A percentile compares a stretch with the other conserved stretches of the same genome.
These are phyloP conservation scores for Myriosclerotinia duriaeana DNA, from an alignment of 2,329 filamentous ascomycete species.

Conservation along the genomic window DNA sequence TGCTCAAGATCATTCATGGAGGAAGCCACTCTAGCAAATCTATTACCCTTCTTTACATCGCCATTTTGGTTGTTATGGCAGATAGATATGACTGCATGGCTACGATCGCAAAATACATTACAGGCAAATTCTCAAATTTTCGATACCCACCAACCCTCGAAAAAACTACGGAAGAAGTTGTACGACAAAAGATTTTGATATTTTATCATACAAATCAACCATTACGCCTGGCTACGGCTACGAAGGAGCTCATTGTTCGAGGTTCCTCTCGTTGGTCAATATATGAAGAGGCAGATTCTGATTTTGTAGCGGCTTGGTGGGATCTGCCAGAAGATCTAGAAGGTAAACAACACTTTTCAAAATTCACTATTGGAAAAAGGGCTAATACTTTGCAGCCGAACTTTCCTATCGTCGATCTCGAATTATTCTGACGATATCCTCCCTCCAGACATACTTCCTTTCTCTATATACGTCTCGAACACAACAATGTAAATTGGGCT, in stretches of 20 bases:
- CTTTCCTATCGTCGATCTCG: conserved; percentile 64
- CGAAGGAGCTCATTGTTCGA: conserved; percentile 63
- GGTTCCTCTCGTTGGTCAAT: conserved; percentile 53
- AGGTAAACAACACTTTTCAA: conserved; percentile 44
- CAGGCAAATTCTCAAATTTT: conserved; percentile 47
- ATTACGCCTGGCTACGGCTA: conserved; percentile 58
- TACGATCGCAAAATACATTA: conserved; percentile 55
- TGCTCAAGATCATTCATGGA: conserved; percentile 65
- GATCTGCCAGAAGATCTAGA: conserved; percentile 68
- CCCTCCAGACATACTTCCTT: conserved; percentile 67
- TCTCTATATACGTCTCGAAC: conserved; percentile 65
- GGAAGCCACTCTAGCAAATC: conserved; percentile 44
- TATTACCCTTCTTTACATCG: conserved; percentile 58
- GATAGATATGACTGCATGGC: conserved; percentile 69
- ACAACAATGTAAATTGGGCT: conserved; percentile 69
- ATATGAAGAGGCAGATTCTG: conserved; percentile 40
- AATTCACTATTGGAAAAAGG: background rate
- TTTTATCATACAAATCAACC: conserved; percentile 64
- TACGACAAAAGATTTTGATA: conserved; percentile 69
- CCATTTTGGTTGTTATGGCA: conserved; percentile 67
- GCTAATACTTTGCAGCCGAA: conserved; percentile 52
- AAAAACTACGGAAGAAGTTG: conserved; percentile 58
- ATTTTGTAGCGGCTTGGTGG: conserved; percentile 62
- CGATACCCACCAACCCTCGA: conserved; percentile 54
- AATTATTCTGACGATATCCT: conserved; percentile 68